Evolutionary conservation across 2,329 filamentous ascomycete species (phyloP).

Genomic region (Aspergillus carbonarius): DNA sequence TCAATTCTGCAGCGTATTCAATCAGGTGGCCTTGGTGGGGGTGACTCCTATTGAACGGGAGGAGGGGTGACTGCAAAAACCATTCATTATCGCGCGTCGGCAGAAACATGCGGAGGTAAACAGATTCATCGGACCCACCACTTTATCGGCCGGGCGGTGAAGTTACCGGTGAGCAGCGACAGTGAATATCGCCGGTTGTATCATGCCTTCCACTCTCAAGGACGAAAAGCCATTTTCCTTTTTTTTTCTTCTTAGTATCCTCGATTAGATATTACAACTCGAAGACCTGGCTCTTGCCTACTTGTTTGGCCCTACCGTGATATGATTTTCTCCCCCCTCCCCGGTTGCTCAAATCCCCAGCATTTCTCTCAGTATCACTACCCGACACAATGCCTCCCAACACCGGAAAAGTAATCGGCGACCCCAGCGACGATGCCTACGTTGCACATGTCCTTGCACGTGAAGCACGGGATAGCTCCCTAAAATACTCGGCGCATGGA

Average conservation of each 20-base stretch:
- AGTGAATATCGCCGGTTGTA: background rate
- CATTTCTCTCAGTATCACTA: background rate
- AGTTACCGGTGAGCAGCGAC: background rate
- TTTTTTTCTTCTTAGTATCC: conserved; percentile 4
- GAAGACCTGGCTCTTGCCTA: background rate
- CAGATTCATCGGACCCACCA: background rate
- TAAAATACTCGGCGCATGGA: conserved; percentile 73
- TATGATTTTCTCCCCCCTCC: background rate
- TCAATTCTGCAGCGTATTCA: background rate
- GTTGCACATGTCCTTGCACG: conserved; percentile 75
- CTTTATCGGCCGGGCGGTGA: background rate
- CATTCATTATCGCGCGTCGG: conserved; percentile 3
- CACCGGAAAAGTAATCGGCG: conserved; percentile 40
- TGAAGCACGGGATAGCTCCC: conserved; percentile 72
- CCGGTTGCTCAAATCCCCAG: background rate
- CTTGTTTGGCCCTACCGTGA: background rate
- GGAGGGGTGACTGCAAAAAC: background rate
- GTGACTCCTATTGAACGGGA: background rate
- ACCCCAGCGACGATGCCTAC: conserved; percentile 55
- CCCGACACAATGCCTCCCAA: conserved; percentile 28
- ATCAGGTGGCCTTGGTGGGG: background rate
- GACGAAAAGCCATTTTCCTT: background rate
- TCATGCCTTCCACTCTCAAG: background rate
- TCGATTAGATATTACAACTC: background rate
- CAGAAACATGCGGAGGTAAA: conserved; percentile 2